A percentile compares a stretch with the other conserved stretches of the same genome.
These are phyloP conservation scores for Solanum tarapatanum DNA, from an alignment of 257 asterid genomes.

Conservation along the genomic window DNA sequence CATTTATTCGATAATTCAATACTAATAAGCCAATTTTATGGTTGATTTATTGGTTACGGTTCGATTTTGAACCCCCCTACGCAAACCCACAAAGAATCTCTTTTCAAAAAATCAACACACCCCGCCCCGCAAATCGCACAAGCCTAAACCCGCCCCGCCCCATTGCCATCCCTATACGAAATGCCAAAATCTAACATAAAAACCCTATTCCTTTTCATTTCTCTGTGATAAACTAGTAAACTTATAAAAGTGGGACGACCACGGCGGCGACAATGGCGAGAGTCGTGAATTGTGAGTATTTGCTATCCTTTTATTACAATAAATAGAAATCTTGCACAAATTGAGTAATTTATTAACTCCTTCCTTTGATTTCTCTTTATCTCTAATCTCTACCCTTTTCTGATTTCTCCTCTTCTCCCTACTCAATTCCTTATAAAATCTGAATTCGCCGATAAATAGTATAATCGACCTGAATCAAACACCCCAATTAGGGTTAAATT, in stretches of 20 bases:
- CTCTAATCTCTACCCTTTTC: not conserved
- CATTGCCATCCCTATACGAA: too few relatives aligned
- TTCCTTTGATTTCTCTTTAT: not conserved
- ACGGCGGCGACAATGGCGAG: rapidly evolving
- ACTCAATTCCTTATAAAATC: not conserved
- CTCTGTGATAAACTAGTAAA: not conserved
- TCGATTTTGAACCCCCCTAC: too few relatives aligned
- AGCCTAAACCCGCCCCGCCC: too few relatives aligned
- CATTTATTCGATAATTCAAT: too few relatives aligned
- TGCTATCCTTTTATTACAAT: not conserved
- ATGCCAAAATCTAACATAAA: not conserved
- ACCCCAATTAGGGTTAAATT: not conserved
- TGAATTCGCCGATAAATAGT: not conserved
- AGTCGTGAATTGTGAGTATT: not conserved
- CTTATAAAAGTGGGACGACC: not conserved
- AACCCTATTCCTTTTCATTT: not conserved
- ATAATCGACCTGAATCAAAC: not conserved
- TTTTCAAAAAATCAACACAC: too few relatives aligned
- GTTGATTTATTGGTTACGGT: too few relatives aligned
- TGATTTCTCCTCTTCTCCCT: not conserved
- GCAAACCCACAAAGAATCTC: too few relatives aligned
- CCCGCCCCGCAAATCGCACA: too few relatives aligned
- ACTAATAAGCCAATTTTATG: too few relatives aligned
- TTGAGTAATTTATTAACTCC: not conserved
- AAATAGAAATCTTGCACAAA: not conserved